Conservation (phyloP, 208 protist species). For the Porcisia deanei region DNA sequence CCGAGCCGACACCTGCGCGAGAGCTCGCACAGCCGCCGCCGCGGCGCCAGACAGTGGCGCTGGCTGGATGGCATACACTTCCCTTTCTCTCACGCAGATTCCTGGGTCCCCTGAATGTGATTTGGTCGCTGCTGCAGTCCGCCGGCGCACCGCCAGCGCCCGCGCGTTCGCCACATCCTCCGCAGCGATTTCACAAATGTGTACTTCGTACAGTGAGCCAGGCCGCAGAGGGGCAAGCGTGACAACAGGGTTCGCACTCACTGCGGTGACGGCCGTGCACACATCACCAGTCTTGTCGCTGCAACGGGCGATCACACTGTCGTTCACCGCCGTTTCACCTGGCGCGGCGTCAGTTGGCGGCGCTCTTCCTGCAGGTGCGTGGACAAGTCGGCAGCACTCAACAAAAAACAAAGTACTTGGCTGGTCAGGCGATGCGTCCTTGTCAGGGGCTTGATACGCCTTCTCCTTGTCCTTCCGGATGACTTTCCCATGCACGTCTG, state of each 20-base stretch:
- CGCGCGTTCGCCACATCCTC: slow-evolving; percentile 7
- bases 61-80: slow-evolving; percentile 4
- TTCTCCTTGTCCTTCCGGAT: no score
- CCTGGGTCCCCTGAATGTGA: neutral
- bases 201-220: slow-evolving; percentile 2
- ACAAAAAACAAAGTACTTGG: neutral
- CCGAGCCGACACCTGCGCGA: slow-evolving; percentile 1
- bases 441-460: no score
- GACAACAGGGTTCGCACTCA: slow-evolving; percentile 1
- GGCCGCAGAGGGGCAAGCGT: slow-evolving; percentile 13
- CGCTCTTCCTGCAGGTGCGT: no score
- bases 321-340: neutral
- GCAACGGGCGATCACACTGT: neutral
- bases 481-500: neutral
- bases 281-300: neutral
- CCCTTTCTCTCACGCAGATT: neutral
- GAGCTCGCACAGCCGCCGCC: slow-evolving; percentile 11
- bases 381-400: no score
- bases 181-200: slow-evolving; percentile 4
- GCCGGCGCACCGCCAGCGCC: neutral
- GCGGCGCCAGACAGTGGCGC: neutral
- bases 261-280: neutral
- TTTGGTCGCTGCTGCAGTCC: neutral
- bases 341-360: neutral
- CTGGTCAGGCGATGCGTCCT: neutral